phyloP scores from a whole-genome alignment of 2,329 filamentous ascomycete species.

The Phialocephala sp. region DNA sequence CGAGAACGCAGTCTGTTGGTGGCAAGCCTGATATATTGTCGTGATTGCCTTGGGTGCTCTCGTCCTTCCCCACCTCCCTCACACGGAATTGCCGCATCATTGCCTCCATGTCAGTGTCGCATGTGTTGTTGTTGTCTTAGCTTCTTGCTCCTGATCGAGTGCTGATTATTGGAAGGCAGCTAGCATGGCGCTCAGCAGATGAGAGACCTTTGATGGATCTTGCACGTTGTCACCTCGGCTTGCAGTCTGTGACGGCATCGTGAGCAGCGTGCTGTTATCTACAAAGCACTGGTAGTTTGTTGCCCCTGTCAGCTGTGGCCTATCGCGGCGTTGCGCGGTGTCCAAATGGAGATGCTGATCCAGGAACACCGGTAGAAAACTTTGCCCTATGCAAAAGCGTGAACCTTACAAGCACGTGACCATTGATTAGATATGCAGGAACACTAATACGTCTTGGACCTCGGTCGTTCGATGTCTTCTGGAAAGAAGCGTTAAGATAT shows the following conservation, averaged over 20 bases:
- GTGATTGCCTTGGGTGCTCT: background rate
- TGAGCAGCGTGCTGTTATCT: constrained; percentile 1
- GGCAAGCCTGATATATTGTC: constrained; percentile 1
- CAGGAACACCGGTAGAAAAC: background rate
- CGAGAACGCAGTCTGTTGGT: background rate
- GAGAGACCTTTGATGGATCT: background rate
- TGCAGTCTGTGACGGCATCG: constrained; percentile 5
- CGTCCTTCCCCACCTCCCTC: background rate
- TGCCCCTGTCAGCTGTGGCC: constrained; percentile 10
- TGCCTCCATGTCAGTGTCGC: background rate
- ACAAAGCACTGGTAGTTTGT: constrained; percentile 12
- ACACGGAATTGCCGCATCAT: constrained; percentile 3
- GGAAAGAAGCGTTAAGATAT: background rate
- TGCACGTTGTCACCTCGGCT: constrained; percentile 1
- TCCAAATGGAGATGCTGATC: constrained; percentile 13
- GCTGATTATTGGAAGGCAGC: background rate
- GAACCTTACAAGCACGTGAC: background rate
- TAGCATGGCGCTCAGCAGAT: background rate
- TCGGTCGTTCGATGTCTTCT: background rate
- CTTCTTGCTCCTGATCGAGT: background rate
- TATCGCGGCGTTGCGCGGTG: constrained; percentile 19
- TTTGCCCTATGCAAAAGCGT: background rate
- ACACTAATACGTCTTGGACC: background rate
- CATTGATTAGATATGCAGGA: background rate
- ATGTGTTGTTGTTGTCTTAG: background rate